Percentiles rank a stretch among this genome's conserved stretches.
Evolutionary conservation across 2,329 filamentous ascomycete species (phyloP).

Genomic region (Coniochaeta pulveracea): DNA sequence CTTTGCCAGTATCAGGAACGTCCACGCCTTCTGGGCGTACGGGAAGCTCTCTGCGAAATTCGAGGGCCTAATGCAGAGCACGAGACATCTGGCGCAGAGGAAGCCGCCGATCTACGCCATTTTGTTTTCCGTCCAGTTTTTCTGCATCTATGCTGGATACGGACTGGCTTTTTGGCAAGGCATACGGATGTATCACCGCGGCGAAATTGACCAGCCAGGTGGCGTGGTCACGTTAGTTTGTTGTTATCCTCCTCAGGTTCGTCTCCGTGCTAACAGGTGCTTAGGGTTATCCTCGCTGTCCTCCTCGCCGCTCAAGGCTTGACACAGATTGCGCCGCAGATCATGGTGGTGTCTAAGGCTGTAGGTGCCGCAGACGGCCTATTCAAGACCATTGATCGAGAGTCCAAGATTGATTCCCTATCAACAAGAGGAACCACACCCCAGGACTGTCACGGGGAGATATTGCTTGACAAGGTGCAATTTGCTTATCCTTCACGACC

Average conservation of each 20-base stretch:
- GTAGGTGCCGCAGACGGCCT: constrained; percentile 33
- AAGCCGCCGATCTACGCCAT: constrained; percentile 31
- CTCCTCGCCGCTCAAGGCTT: constrained; percentile 32
- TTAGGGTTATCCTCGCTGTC: constrained; percentile 33
- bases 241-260: constrained; percentile 13
- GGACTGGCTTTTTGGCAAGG: constrained; percentile 41
- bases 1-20: constrained; percentile 34
- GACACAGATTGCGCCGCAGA: constrained; percentile 34
- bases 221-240: constrained; percentile 31
- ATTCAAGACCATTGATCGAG: constrained; percentile 33
- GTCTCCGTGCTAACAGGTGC: background rate
- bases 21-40: constrained; percentile 38
- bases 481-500: constrained; percentile 43
- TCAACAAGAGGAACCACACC: constrained; percentile 22
- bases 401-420: constrained; percentile 27
- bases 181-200: constrained; percentile 29
- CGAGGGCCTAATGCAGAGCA: constrained; percentile 27
- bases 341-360: constrained; percentile 31
- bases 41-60: constrained; percentile 30
- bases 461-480: constrained; percentile 28
- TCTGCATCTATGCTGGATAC: constrained; percentile 34
- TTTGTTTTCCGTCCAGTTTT: constrained; percentile 33
- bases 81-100: constrained; percentile 24
- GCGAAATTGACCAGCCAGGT: constrained; percentile 31
- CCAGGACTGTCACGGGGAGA: constrained; percentile 23